Evolutionary conservation across 2,329 filamentous ascomycete species (phyloP), one percentile per base, ranked within the genome.

Genomic region (Alternaria brassicae): DNA sequence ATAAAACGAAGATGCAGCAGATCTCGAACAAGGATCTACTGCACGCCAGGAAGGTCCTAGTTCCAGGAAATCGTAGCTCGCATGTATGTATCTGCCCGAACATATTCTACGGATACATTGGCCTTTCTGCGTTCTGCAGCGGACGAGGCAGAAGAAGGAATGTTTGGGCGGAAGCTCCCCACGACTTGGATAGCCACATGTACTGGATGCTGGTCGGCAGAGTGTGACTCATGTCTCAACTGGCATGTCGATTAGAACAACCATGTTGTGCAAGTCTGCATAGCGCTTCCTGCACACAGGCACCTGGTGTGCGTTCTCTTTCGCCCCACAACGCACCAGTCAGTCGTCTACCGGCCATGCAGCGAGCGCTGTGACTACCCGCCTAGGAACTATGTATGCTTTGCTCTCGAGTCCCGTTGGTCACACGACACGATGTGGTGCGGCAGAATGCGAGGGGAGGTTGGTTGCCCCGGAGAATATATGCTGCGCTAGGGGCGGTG

Each of bases 1-100:
- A 21, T 4, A 49, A 49, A 49, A 49, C 45, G 45, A 49, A 21
- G 28, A 36, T 49, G 45, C 45, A 49, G 32, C 28, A n/a, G 45
- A 34, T 13, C n/a, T 19, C 34, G 9, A 17, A 17, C 21, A 6
- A 9, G 21, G 45, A 49, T 36, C 13, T 37, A 1, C 27, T 15
- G 28, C 15, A 15, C 1, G 17, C 44, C 15, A 47, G 44, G 12
- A 17, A 47, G 17, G 44, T n/a, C 12, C n/a, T 39, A 3, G 4
- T 17, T 36, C 34, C 6, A 36, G 42, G n/a, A n/a, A 27, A 3
- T 30, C 25, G 27, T n/a, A 21, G 12, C 44, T 48, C 30, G 44
- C 13, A 48, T 32, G 30, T 7, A 48, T 32, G 30, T 23, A 48
- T 19, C 13, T n/a, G 32, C 6, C 7, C 28, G 44, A 48, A 19